Evolutionary conservation across 805 yeast species (phyloP).

Genomic region (Yarrowia bubula): DNA sequence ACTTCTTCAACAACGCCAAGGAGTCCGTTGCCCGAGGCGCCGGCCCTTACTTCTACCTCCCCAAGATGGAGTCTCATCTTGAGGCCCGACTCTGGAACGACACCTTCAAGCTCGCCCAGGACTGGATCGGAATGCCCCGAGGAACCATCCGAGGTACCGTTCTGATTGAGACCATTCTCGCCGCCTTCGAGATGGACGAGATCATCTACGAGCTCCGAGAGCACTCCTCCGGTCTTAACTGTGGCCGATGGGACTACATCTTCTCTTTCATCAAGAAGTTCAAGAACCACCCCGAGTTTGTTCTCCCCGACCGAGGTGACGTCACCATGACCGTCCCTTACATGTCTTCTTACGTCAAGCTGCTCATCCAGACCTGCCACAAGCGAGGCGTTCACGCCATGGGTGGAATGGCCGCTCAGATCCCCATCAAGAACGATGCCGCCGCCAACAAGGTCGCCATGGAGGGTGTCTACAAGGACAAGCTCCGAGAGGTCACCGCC

Average conservation of each 20-base stretch:
- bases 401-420: conserved; percentile 81
- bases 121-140: conserved; percentile 58
- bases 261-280: conserved; percentile 67
- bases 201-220: conserved; percentile 69
- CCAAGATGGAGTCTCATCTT: conserved; percentile 74
- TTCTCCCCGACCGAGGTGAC: conserved; percentile 67
- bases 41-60: conserved; percentile 72
- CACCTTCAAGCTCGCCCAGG: conserved; percentile 63
- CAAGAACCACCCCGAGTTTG: conserved; percentile 58
- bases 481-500: conserved; percentile 62
- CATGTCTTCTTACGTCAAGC: conserved; percentile 64
- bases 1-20: conserved; percentile 66
- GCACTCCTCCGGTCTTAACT: conserved; percentile 70
- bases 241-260: conserved; percentile 78
- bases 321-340: conserved; percentile 69
- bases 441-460: conserved; percentile 61
- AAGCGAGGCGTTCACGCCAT: conserved; percentile 71
- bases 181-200: conserved; percentile 77
- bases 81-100: conserved; percentile 78
- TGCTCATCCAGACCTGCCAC: conserved; percentile 67
- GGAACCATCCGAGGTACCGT: conserved; percentile 73
- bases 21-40: conserved; percentile 56
- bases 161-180: conserved; percentile 68
- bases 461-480: conserved; percentile 66
- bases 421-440: conserved; percentile 65